Conservation (phyloP, 2,329 filamentous ascomycete genomes). For the Colletotrichum sp. region DNA sequence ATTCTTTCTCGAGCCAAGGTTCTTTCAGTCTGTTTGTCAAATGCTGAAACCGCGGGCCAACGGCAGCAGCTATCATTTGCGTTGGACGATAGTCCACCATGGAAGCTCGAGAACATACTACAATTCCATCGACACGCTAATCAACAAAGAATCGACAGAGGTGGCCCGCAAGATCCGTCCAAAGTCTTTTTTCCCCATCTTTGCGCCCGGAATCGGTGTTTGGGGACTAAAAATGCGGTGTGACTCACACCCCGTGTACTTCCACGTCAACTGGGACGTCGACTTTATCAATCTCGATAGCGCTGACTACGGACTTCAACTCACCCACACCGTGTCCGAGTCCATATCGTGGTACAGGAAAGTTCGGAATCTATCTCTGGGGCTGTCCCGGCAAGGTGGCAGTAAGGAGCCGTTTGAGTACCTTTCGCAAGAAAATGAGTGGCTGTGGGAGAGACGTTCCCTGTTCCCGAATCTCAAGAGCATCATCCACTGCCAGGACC, state of each 20-base stretch:
- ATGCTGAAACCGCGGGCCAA: fast-evolving
- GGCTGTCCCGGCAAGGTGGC: fast-evolving
- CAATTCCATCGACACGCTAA: neutral
- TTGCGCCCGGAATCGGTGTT: fast-evolving
- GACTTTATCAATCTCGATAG: neutral
- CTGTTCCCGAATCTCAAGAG: neutral
- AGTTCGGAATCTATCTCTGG: neutral
- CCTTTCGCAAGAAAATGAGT: neutral
- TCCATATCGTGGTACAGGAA: fast-evolving
- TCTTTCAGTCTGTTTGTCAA: neutral
- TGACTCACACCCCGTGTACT: fast-evolving
- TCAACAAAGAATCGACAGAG: neutral
- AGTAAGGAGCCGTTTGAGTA: fast-evolving
- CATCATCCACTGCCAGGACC: neutral
- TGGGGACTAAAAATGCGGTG: neutral
- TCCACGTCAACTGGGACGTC: neutral
- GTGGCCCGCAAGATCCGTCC: neutral
- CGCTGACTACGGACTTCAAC: fast-evolving
- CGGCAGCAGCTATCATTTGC: fast-evolving
- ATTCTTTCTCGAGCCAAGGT: neutral
- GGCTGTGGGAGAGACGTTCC: neutral
- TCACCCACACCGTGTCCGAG: too few species aligned
- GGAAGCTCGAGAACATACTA: neutral
- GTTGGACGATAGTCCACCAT: neutral
- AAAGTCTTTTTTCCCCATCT: neutral